phyloP scores from a whole-genome alignment of 495 filamentous ascomycete genomes.

The Penicillium taxi region DNA sequence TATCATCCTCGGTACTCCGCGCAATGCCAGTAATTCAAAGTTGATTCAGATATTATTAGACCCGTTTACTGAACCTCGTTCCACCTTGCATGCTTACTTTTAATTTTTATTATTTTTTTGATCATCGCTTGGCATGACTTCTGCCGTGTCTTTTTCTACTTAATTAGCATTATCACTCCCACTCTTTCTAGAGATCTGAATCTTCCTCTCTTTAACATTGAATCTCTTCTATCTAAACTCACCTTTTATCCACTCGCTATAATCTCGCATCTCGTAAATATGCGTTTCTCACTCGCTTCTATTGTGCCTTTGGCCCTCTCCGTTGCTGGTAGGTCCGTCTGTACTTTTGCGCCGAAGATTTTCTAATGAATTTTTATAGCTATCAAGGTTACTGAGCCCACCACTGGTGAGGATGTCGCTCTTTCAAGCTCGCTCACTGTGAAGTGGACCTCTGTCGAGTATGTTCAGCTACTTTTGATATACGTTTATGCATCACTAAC shows the following conservation, averaged over 20 bases:
- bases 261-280: constrained; percentile 5
- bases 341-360: no score
- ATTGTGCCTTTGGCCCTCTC: constrained; percentile 19
- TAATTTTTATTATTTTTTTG: neutral
- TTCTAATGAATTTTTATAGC: constrained; percentile 14
- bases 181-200: neutral
- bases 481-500: constrained; percentile 2
- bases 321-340: constrained; percentile 17
- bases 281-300: constrained; percentile 20
- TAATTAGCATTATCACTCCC: neutral
- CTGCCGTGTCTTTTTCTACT: neutral
- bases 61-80: neutral
- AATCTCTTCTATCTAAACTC: neutral
- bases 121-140: neutral
- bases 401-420: constrained; percentile 22
- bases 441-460: constrained; percentile 34
- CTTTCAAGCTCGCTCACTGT: constrained; percentile 23
- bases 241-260: constrained; percentile 1
- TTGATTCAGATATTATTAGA: constrained; percentile 17
- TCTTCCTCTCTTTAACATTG: neutral
- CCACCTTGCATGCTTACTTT: neutral
- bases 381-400: constrained; percentile 26
- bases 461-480: constrained; percentile 4
- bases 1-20: no score
- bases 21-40: no score